Base-by-base conservation (phyloP, 2,329 filamentous ascomycete genomes). In the Aspergillus aculeatinus region DNA sequence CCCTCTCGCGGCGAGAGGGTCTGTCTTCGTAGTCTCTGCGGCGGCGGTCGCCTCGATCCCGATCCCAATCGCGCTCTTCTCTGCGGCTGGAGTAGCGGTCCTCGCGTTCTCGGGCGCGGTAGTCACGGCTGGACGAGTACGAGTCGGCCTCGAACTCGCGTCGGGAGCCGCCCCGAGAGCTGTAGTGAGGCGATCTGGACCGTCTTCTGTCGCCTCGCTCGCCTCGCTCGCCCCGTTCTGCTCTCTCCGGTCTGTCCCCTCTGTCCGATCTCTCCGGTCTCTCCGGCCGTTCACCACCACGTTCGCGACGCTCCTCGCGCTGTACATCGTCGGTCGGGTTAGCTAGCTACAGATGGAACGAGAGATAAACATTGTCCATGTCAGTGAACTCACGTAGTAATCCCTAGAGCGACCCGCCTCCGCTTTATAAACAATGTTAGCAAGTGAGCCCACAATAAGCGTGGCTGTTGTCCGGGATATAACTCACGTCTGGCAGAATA, bases 61-160 rank as follows among this genome's bases (percentile, higher is more conserved):
- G 84, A 72, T 89, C 88, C 87, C 89, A 91, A 65, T 90, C 89
- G 65, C 89, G 84, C n/a, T 92, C 89, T 57, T 87, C 85, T 59
- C 86, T 82, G 64, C 89, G 85, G 35, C 89, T 88, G 42, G 87
- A 86, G 74, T 97, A 97, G 73, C 93, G 86, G 68, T 97, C 94
- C 77, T 98, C 94, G 63, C 94, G 90, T 80, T 98, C 94, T 63
- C 94, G 85, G 74, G 96, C 94, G 74, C 94, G 87, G 76, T 96
- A 96, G 79, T 89, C 93, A 68, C 94, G 89, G 77, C 92, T 96
- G 5, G 91, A 92, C 21, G 93, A 96, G 79, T 98, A 98, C 59
- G 90, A 88, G 77, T 97, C 92, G 75, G 87, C 84, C 68, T 91
- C 89, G 58, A 85, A 86, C 55, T 95, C 89, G 68, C 89, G 89